phyloP scores from a whole-genome alignment of 148 eudicot species.

The Spergularia marina region DNA sequence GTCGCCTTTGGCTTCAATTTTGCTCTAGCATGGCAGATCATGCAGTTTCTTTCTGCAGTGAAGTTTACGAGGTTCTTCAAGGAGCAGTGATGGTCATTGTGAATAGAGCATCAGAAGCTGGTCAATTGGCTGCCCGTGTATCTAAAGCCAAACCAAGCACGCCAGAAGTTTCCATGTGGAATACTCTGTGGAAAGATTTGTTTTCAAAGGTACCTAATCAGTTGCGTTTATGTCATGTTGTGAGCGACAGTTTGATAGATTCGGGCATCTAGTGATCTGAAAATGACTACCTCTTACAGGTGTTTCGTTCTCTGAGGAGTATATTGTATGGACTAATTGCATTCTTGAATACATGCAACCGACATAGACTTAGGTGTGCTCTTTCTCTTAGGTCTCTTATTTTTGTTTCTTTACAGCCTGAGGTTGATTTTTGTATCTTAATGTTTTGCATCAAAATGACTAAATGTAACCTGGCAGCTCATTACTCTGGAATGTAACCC shows the following conservation, averaged over 20 bases:
- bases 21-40: slow-evolving; percentile 55
- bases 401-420: not conserved
- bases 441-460: not conserved
- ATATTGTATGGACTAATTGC: slow-evolving; percentile 77
- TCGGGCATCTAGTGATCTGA: slow-evolving; percentile 3
- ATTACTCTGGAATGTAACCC: not conserved
- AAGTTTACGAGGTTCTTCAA: slow-evolving; percentile 37
- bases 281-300: slow-evolving; percentile 35
- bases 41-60: slow-evolving; percentile 30
- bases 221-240: not conserved
- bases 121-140: slow-evolving; percentile 25
- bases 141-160: slow-evolving; percentile 60
- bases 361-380: slow-evolving; percentile 83
- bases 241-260: not conserved
- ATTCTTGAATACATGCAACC: slow-evolving; percentile 77
- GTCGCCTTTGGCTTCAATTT: slow-evolving; percentile 28
- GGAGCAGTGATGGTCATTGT: slow-evolving; percentile 26
- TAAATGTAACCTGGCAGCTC: not conserved
- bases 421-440: no score
- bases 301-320: slow-evolving; percentile 77
- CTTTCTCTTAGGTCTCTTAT: not conserved
- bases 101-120: slow-evolving; percentile 23
- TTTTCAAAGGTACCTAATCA: slow-evolving; percentile 61
- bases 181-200: slow-evolving; percentile 78
- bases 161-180: slow-evolving; percentile 69